Conservation (phyloP, 2,329 filamentous ascomycete species). For the Colletotrichum limetticola region DNA sequence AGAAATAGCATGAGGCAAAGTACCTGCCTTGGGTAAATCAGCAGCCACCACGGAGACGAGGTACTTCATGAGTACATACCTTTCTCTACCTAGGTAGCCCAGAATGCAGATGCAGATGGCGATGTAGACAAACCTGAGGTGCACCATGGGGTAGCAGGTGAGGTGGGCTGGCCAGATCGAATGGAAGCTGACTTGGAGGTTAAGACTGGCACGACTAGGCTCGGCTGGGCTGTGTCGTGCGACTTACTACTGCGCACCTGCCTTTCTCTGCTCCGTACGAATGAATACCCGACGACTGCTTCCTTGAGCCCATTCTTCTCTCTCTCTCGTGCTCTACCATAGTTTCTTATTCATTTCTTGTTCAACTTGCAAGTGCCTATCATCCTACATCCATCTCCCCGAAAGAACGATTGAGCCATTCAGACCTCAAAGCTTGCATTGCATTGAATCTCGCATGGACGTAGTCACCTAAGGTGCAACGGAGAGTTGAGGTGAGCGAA, state of each 20-base stretch:
- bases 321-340: neutral
- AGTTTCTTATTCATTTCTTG: neutral
- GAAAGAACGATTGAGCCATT: neutral
- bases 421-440: neutral
- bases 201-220: neutral
- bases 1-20: too few species aligned
- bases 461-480: neutral
- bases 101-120: neutral
- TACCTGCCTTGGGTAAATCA: neutral
- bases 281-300: neutral
- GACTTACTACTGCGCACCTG: constrained; percentile 1
- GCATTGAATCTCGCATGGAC: neutral
- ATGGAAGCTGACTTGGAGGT: neutral
- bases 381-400: neutral
- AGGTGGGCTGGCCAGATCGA: neutral
- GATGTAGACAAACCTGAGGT: neutral
- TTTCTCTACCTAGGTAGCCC: too few species aligned
- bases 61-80: neutral
- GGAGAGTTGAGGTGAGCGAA: constrained; percentile 20
- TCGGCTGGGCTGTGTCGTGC: constrained; percentile 5
- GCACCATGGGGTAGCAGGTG: neutral
- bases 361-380: neutral
- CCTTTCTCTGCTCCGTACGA: neutral
- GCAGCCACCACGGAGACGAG: neutral
- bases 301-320: neutral